Base-by-base conservation (phyloP, 352 stramenopile genomes). In the Phytophthora sp. region DNA sequence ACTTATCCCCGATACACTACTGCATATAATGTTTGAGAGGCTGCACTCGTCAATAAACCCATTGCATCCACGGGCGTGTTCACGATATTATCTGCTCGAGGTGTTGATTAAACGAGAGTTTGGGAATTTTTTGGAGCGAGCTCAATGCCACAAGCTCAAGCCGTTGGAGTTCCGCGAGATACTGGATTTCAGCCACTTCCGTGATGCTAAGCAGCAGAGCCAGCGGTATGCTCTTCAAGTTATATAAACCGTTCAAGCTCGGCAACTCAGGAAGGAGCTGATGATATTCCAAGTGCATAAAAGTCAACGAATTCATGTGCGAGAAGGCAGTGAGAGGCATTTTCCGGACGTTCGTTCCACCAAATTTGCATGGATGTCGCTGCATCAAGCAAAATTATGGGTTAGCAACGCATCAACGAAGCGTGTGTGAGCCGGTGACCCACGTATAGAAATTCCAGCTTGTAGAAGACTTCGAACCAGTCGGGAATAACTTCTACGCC, bases 361-460 rank as follows among this genome's bases (percentile, higher is more conserved):
- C 53, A 18, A 61, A 61, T 33, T 61, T 61, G 2, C 39, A 13
- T 61, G 39, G 1, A 61, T 38, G 20, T 61, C 39, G 4, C 53
- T 51, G 24, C 13, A 82, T 69, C 18, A 74, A 33, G 15, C 24
- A 26, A 20, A 24, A 18, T 45, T 45, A 45, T 23, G 5, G 5
- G 36, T 21, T 45, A 45, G 13, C 16, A n/a, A n/a, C n/a, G n/a
- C n/a, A n/a, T n/a, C n/a, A n/a, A 45, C n/a, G 24, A 45, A 23
- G 15, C n/a, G n/a, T n/a, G n/a, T n/a, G n/a, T n/a, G n/a, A n/a
- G n/a, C n/a, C n/a, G n/a, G 7, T 12, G 6, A 24, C 4, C 4
- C 21, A 69, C 66, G 26, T 59, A 79, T 67, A 79, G 27, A 21
- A 66, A 76, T 31, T 73, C 59, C 5, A 79, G 50, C 15, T 69